These are phyloP conservation scores for Vigna hirtella DNA, from an alignment of 306 rosid species.

Conservation along the genomic window DNA sequence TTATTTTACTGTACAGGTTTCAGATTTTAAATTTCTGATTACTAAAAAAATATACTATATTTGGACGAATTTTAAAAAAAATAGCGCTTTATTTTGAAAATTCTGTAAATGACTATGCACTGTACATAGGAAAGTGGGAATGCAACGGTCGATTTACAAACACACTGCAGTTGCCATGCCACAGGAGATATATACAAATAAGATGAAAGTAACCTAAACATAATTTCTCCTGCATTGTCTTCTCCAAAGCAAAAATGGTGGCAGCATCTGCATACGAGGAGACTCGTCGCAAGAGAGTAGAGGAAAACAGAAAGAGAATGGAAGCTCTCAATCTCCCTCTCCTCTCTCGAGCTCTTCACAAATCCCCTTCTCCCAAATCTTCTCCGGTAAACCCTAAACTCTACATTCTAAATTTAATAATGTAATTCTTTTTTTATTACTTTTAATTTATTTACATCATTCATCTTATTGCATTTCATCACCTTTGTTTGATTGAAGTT, in stretches of 20 bases:
- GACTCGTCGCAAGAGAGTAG: conserved; percentile 66
- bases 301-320: conserved; percentile 76
- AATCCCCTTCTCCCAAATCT: conserved; percentile 59
- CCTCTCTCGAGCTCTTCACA: conserved; percentile 65
- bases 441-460: neutral
- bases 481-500: conserved; percentile 32
- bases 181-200: no score
- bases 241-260: conserved; percentile 45
- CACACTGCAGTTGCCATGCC: no score
- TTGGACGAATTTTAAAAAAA: no score
- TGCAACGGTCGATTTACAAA: no score
- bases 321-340: conserved; percentile 74
- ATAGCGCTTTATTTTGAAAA: no score
- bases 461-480: neutral
- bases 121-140: no score
- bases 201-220: no score
- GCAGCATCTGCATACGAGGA: conserved; percentile 67
- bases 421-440: neutral
- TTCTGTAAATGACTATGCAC: no score
- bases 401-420: neutral
- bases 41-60: no score
- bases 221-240: no score
- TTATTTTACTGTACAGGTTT: no score
- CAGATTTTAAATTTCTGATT: no score
- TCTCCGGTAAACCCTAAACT: conserved; percentile 48